Evolutionary conservation across 345 rosid species (phyloP).

Genomic region (Salix exigua): DNA sequence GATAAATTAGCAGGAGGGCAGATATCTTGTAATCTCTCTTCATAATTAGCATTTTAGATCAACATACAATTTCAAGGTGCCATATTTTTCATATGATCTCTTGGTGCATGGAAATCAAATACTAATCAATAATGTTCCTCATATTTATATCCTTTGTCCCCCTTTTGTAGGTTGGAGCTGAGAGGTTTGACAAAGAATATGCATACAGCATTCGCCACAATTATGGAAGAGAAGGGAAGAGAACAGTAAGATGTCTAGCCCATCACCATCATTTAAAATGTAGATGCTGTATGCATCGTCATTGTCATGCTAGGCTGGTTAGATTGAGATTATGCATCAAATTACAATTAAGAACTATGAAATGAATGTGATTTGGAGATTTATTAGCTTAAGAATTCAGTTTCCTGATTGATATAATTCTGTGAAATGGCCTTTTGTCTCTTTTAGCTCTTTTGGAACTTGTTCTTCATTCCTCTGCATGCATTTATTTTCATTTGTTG

Average conservation of each 20-base stretch:
- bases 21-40: too few relatives aligned
- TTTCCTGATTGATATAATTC: too few relatives aligned
- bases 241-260: constrained; percentile 56
- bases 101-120: background rate
- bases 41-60: background rate
- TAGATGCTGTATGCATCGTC: background rate
- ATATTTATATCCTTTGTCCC: constrained; percentile 4
- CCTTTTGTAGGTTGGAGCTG: constrained; percentile 61
- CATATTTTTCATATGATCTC: background rate
- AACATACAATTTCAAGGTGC: background rate
- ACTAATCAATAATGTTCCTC: background rate
- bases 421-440: background rate
- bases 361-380: background rate
- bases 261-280: background rate
- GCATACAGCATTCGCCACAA: constrained; percentile 84
- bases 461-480: background rate
- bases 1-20: too few relatives aligned
- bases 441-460: background rate
- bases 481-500: background rate
- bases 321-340: background rate
- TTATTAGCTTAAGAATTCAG: background rate
- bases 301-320: constrained; percentile 2
- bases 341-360: background rate
- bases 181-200: constrained; percentile 88
- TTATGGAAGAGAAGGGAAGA: constrained; percentile 92